A percentile compares a stretch with the other conserved stretches of the same genome.
Conservation (phyloP, 2,329 filamentous ascomycete genomes). For the Colletotrichum somersetense region DNA sequence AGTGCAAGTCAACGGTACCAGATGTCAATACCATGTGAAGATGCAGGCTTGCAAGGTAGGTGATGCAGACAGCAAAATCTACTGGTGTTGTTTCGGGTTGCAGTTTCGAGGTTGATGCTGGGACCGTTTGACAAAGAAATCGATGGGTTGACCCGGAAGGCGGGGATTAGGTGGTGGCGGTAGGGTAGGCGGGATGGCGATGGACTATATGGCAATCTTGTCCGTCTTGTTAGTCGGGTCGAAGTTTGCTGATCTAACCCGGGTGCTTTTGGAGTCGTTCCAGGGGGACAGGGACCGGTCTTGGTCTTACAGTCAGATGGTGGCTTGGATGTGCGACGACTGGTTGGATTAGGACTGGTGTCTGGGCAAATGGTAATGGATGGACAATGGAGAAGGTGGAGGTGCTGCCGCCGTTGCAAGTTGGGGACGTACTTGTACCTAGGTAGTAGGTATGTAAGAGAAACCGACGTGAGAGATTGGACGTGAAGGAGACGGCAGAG, state of each 20-base stretch:
- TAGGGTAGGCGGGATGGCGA: constrained; percentile 32
- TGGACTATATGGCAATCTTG: constrained; percentile 36
- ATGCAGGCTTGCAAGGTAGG: not conserved
- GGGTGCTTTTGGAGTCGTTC: constrained; percentile 2
- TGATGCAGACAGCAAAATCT: constrained; percentile 13
- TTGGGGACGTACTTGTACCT: not conserved
- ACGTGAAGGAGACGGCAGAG: not conserved
- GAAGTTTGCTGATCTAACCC: constrained; percentile 12
- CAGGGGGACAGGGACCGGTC: constrained; percentile 28
- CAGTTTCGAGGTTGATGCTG: constrained; percentile 34
- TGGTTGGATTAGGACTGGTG: constrained; percentile 18
- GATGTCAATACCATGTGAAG: not conserved
- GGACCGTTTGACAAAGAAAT: constrained; percentile 31
- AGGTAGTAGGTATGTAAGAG: not conserved
- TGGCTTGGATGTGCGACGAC: constrained; percentile 34
- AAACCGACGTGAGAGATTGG: not conserved
- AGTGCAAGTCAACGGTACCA: not conserved
- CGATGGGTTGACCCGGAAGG: constrained; percentile 29
- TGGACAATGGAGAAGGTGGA: constrained; percentile 1
- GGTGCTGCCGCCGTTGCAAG: constrained; percentile 13
- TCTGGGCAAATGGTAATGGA: constrained; percentile 2
- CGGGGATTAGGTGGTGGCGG: not conserved
- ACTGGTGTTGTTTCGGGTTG: constrained; percentile 22
- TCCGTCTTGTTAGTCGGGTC: constrained; percentile 27
- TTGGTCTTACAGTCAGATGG: constrained; percentile 33